Conservation (phyloP, 352 stramenopile genomes). For the Globisporangium middletonii region DNA sequence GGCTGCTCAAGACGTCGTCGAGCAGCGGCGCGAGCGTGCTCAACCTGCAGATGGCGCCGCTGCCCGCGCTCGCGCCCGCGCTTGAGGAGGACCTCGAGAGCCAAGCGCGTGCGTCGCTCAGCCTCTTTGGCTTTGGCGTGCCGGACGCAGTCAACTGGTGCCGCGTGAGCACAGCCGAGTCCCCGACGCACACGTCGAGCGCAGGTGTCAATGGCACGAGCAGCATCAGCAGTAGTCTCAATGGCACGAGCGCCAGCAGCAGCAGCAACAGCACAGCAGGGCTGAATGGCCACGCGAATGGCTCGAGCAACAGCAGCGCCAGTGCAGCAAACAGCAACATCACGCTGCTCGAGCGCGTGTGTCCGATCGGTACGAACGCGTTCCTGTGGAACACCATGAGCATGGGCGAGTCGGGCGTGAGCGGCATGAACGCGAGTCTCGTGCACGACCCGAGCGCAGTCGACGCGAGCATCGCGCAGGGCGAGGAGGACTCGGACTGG, state of each 20-base stretch:
- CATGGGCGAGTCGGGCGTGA: constrained; percentile 25
- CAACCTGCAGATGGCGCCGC: constrained; percentile 31
- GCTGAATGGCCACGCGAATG: background rate
- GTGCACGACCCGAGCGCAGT: constrained; percentile 6
- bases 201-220: background rate
- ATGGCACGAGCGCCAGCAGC: background rate
- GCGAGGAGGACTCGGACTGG: constrained; percentile 22
- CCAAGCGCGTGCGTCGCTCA: constrained; percentile 54
- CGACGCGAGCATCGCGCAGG: background rate
- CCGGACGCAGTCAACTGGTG: constrained; percentile 56
- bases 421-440: constrained; percentile 5
- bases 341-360: constrained; percentile 55
- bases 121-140: constrained; percentile 67
- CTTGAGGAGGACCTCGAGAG: constrained; percentile 56
- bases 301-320: constrained; percentile 6
- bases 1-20: constrained; percentile 14
- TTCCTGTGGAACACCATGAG: constrained; percentile 65
- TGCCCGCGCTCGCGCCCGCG: constrained; percentile 19
- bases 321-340: constrained; percentile 15
- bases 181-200: background rate
- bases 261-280: background rate
- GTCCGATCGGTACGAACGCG: constrained; percentile 49
- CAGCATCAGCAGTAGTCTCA: background rate
- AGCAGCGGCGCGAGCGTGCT: constrained; percentile 13
- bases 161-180: constrained; percentile 25